A percentile compares a stretch with the other conserved stretches of the same genome.
These are phyloP conservation scores for Sherardia arvensis DNA, from an alignment of 257 asterid genomes.

Conservation along the genomic window DNA sequence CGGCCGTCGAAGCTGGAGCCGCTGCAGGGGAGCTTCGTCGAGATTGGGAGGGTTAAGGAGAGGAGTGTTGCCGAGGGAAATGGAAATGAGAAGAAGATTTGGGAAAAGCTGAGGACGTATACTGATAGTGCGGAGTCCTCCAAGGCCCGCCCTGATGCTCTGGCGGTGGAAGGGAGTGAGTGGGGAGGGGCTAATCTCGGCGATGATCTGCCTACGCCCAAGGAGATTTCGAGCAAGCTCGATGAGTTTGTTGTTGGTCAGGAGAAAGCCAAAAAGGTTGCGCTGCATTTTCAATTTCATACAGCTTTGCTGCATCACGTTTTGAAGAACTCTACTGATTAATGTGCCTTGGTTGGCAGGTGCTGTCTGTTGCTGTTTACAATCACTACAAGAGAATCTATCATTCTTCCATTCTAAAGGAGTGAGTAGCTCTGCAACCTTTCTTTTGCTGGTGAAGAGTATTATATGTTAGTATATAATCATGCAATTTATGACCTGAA, in stretches of 20 bases:
- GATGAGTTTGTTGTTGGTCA: constrained; percentile 79
- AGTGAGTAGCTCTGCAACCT: constrained; percentile 33
- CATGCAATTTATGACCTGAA: not conserved
- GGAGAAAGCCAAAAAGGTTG: constrained; percentile 78
- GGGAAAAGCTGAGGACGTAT: constrained; percentile 91
- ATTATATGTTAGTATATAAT: not conserved
- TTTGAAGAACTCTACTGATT: constrained; percentile 9
- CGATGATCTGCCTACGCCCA: constrained; percentile 64
- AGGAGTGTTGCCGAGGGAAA: constrained; percentile 27
- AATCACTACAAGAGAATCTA: constrained; percentile 84
- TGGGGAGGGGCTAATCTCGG: constrained; percentile 26
- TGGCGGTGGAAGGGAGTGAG: constrained; percentile 11
- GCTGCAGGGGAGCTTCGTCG: constrained; percentile 74
- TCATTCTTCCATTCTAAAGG: constrained; percentile 34
- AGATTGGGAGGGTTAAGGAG: constrained; percentile 78
- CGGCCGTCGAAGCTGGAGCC: constrained; percentile 85
- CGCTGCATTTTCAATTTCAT: not conserved
- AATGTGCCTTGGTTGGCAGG: constrained; percentile 38
- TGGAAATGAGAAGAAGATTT: constrained; percentile 54
- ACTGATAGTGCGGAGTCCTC: constrained; percentile 6
- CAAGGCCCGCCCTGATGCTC: constrained; percentile 3
- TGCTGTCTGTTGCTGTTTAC: constrained; percentile 89
- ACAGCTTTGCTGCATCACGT: not conserved
- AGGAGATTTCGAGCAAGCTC: constrained; percentile 74
- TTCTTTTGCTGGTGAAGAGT: not conserved